These are phyloP conservation scores for Spirogloea muscicola DNA, from an alignment of 139 green algal genomes.

Conservation along the genomic window DNA sequence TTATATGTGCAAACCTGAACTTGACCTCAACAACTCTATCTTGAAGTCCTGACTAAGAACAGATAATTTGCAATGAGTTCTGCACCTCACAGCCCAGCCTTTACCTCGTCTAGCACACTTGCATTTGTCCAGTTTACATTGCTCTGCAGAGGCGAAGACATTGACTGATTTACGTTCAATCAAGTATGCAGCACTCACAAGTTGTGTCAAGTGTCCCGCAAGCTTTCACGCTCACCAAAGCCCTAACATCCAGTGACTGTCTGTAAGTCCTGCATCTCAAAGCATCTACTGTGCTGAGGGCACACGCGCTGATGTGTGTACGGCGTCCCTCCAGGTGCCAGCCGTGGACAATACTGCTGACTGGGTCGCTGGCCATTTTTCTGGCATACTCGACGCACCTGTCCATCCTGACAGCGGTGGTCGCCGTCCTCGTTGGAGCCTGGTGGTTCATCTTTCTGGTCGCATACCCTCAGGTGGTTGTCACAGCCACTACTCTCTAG, in stretches of 20 bases:
- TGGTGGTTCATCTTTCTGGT: slow-evolving; percentile 24
- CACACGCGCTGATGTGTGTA: neutral
- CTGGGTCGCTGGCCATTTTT: neutral
- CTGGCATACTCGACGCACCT: neutral
- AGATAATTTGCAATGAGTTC: too few species aligned
- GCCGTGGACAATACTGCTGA: slow-evolving; percentile 17
- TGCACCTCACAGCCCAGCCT: too few species aligned
- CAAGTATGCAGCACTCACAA: neutral
- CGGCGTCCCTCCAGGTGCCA: slow-evolving; percentile 11
- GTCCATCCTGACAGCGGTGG: slow-evolving; percentile 1
- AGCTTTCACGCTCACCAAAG: too few species aligned
- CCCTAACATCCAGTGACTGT: too few species aligned
- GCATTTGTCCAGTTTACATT: too few species aligned
- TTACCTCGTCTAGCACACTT: too few species aligned
- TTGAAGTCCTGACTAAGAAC: too few species aligned
- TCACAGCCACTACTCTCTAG: too few species aligned
- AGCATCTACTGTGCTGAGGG: too few species aligned
- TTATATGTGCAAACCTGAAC: too few species aligned
- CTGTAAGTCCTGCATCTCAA: too few species aligned
- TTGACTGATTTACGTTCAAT: neutral
- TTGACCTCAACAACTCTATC: too few species aligned
- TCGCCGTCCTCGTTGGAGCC: neutral
- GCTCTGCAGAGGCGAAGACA: neutral
- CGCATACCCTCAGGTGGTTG: slow-evolving; percentile 16
- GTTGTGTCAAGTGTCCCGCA: neutral